A percentile compares a stretch with the other conserved stretches of the same genome.
phyloP scores from a whole-genome alignment of 345 rosid species.

The Angophora floribunda region DNA sequence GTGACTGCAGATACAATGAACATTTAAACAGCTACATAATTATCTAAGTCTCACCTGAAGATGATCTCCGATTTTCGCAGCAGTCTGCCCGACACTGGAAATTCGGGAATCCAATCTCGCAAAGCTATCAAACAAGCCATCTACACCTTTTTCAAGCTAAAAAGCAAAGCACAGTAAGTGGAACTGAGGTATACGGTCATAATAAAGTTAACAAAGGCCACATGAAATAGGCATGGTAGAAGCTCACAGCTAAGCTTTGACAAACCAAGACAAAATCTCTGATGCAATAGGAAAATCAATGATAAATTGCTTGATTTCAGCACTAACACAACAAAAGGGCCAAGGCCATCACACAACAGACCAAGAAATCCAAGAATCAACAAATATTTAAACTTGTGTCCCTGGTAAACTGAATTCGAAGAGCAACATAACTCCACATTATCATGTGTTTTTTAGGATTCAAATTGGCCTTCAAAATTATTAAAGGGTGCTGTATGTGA shows the following conservation, averaged over 20 bases:
- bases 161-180: background rate
- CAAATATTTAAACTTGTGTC: background rate
- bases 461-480: background rate
- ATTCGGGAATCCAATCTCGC: constrained; percentile 89
- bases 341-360: background rate
- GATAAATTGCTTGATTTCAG: background rate
- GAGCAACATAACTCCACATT: background rate
- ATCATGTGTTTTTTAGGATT: background rate
- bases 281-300: background rate
- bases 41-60: constrained; percentile 51
- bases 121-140: constrained; percentile 87
- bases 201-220: background rate
- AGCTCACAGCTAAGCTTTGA: background rate
- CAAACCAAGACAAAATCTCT: background rate
- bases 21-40: background rate
- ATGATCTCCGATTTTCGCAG: constrained; percentile 99
- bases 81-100: constrained; percentile 99
- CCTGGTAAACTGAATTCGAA: background rate
- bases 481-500: background rate
- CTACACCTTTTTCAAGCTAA: constrained; percentile 92
- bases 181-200: background rate
- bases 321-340: background rate
- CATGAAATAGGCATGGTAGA: background rate
- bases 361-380: background rate
- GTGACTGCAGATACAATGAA: background rate